A percentile compares a stretch with the other conserved stretches of the same genome.
phyloP scores from a whole-genome alignment of 2,329 filamentous ascomycete species.

The Alternaria tenuissima region DNA sequence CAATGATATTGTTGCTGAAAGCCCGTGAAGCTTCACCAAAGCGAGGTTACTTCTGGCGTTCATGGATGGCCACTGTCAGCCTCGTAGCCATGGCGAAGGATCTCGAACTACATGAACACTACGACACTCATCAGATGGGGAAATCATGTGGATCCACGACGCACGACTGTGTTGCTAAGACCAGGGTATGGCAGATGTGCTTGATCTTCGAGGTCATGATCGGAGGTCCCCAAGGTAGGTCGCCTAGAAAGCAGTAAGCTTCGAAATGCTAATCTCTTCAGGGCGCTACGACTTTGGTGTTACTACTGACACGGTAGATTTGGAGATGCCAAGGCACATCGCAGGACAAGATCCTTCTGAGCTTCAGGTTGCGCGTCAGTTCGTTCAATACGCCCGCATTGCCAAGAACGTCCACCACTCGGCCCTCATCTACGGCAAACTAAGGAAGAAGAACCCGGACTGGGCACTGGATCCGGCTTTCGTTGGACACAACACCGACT shows the following conservation, averaged over 20 bases:
- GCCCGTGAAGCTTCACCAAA: slow-evolving; percentile 92
- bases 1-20: slow-evolving; percentile 85
- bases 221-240: slow-evolving; percentile 85
- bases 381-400: slow-evolving; percentile 79
- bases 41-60: slow-evolving; percentile 93
- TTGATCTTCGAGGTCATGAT: slow-evolving; percentile 91
- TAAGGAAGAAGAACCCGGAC: slow-evolving; percentile 79
- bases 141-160: slow-evolving; percentile 72
- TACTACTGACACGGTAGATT: slow-evolving; percentile 77
- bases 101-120: slow-evolving; percentile 86
- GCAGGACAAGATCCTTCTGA: slow-evolving; percentile 77
- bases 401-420: slow-evolving; percentile 81
- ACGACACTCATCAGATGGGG: slow-evolving; percentile 77
- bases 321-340: slow-evolving; percentile 69
- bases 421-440: slow-evolving; percentile 75
- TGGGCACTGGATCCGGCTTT: slow-evolving; percentile 90
- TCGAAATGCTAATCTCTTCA: slow-evolving; percentile 22
- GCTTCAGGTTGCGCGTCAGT: slow-evolving; percentile 80
- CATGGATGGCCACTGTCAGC: slow-evolving; percentile 94
- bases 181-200: slow-evolving; percentile 87
- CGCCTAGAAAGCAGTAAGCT: background rate
- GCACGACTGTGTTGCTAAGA: slow-evolving; percentile 83
- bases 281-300: slow-evolving; percentile 80
- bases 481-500: slow-evolving; percentile 77
- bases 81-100: slow-evolving; percentile 94